Evolutionary conservation across 2,329 filamentous ascomycete genomes (phyloP), one percentile per base, ranked within the genome.

Genomic region (Talaromyces sp.): DNA sequence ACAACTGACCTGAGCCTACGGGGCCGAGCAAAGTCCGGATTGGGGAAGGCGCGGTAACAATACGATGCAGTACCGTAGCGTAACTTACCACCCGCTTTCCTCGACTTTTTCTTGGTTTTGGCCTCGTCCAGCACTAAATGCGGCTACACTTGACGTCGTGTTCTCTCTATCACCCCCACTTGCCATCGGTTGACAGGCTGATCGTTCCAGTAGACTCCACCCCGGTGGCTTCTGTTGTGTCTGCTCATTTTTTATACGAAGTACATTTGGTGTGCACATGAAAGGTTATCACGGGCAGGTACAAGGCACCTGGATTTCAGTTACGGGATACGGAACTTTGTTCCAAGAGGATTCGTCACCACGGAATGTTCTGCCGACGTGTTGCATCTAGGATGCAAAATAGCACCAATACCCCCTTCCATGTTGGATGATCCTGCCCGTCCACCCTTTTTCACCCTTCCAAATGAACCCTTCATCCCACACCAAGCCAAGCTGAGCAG

Each of bases 341-440:
- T 47, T 49, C 33, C 45, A 47, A 48, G 41, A 43, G 48, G 44
- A 57, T 49, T 60, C 55, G 57, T 55, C 57, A 57, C 44, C 57
- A 42, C 52, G 55, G 55, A 57, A 60, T 57, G 52, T 45, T 42
- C 24, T 47, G 42, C 47, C 48, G 40, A 37, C 45, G 54, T 43
- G 46, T 52, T 47, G 45, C 41, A 54, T 47, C 43, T 42, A 48
- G 24, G 39, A 11, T n/a, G n/a, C 44, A 44, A 14, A 47, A n/a
- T 32, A 24, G 44, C 47, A 19, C 20, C 33, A 33, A 8, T 27
- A 27, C 24, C 9, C 37, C 45, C 19, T 46, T 43, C 45, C 46
- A 20, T 54, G 44, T 22, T 45, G 32, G 41, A 40, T 48, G 17
- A 33, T 33, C 43, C 36, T 46, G 16, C 27, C 35, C 10, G n/a